phyloP scores from a whole-genome alignment of 2,329 filamentous ascomycete species.

The Chaetomium globosum region DNA sequence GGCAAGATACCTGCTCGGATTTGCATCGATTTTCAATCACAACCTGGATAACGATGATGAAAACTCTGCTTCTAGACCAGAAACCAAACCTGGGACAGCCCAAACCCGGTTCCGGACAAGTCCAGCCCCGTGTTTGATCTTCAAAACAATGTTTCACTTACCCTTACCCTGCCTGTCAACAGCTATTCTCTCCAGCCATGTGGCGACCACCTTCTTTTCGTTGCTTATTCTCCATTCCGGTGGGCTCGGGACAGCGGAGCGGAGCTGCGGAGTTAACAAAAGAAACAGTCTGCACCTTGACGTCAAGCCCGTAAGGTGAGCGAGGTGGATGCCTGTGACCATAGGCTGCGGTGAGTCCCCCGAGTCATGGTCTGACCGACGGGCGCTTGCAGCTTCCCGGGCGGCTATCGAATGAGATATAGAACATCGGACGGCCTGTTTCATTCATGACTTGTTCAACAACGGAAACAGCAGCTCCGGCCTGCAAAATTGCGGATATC shows the following conservation, averaged over 20 bases:
- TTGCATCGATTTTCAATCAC: neutral
- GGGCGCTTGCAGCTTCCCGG: neutral
- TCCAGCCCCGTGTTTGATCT: constrained; percentile 26
- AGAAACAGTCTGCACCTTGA: neutral
- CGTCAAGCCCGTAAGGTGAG: neutral
- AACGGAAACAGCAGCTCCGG: constrained; percentile 3
- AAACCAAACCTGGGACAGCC: neutral
- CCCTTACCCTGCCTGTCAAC: neutral
- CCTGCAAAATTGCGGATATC: neutral
- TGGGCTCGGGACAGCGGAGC: neutral
- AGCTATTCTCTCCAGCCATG: neutral
- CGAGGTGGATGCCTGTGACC: neutral
- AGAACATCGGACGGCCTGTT: neutral
- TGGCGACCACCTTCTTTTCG: neutral
- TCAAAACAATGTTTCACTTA: constrained; percentile 30
- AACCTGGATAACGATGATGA: neutral
- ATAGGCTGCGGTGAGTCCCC: neutral
- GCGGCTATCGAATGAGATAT: neutral
- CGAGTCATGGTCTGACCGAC: neutral
- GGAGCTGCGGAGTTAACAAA: neutral
- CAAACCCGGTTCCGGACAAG: constrained; percentile 16
- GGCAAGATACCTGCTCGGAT: neutral
- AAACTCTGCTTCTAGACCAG: neutral
- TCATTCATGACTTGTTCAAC: neutral
- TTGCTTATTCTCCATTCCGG: neutral